Conservation (phyloP, 164 flowering plant species). For the Magnolia changhungtana region DNA sequence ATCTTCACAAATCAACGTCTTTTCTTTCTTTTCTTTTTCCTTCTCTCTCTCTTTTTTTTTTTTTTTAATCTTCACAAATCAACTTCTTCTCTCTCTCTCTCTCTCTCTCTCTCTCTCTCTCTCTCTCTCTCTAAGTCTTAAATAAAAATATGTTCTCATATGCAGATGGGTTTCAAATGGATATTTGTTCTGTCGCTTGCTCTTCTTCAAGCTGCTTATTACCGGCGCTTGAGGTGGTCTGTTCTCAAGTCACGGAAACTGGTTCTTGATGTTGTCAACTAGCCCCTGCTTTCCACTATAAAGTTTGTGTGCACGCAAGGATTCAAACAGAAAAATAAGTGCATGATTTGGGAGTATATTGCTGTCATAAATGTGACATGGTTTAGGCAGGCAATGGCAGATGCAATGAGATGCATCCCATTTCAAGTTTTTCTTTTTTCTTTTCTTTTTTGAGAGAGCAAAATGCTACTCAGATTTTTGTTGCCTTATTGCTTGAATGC, state of each 20-base stretch:
- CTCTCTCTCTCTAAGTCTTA: no score
- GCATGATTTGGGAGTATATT: constrained; percentile 11
- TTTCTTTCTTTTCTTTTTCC: no score
- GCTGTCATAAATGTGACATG: constrained; percentile 9
- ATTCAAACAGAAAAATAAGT: constrained; percentile 14
- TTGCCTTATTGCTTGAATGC: not conserved
- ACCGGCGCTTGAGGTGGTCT: constrained; percentile 41
- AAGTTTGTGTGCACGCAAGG: not conserved
- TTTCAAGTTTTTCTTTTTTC: constrained; percentile 2
- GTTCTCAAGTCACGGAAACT: constrained; percentile 37
- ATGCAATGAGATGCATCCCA: constrained; percentile 7
- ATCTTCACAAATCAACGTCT: no score
- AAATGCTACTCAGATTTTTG: constrained; percentile 14
- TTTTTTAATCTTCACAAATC: not conserved
- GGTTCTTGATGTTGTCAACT: constrained; percentile 35
- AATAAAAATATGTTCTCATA: not conserved
- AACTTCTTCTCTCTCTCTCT: no score
- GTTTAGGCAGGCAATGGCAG: constrained; percentile 5
- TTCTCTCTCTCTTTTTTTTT: no score
- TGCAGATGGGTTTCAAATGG: constrained; percentile 45
- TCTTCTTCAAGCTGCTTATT: constrained; percentile 38
- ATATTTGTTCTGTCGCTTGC: constrained; percentile 36
- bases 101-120: no score
- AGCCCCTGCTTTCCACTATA: constrained; percentile 5
- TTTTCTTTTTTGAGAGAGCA: constrained; percentile 21